Base-by-base conservation (phyloP, 2,329 filamentous ascomycete species). In the Bipolaris bicolor region DNA sequence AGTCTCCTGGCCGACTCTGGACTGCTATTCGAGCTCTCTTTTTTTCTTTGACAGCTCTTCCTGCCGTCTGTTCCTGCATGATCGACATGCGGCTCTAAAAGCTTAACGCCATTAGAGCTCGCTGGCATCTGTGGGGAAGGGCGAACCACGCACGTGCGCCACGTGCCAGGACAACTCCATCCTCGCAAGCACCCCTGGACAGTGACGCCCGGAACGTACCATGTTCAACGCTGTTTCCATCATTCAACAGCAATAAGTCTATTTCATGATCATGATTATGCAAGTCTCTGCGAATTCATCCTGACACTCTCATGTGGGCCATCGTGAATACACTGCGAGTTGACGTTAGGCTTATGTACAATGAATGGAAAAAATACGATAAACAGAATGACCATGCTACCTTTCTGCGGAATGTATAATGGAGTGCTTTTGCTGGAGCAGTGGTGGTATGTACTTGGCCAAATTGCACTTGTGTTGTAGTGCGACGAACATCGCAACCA, bases 1-100 rank as follows among this genome's bases (percentile, higher is more conserved):
- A 64, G 62, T 72, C 68, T 73, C 50, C 48, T 48, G 49, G 7
- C 47, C 49, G 52, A 54, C 55, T 49, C 41, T 49, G 36, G 36
- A 43, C 47, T 16, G 40, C 54, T 56, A 45, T 67, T 64, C 49
- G 33, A 61, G 24, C 51, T 49, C 55, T 62, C 58, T 56, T 57
- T 52, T 53, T 54, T 47, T 39, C 34, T 60, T 46, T 61, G 58
- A 53, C 50, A 60, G 52, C 61, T 56, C 62, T 66, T 62, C 61
- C 66, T 69, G 70, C 65, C 58, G 63, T 59, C 63, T 65, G 72
- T 73, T 55, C 51, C 55, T 55, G 55, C 71, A 61, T 72, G 71
- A 70, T 67, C 72, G 70, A 67, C 54, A 66, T 73, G 71, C 68
- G 71, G 70, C 71, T 74, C 61, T 67, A 73, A 73, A 72, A 69